Conservation (phyloP, 768 basidiomycete genomes). For the Tricholoma sp. region DNA sequence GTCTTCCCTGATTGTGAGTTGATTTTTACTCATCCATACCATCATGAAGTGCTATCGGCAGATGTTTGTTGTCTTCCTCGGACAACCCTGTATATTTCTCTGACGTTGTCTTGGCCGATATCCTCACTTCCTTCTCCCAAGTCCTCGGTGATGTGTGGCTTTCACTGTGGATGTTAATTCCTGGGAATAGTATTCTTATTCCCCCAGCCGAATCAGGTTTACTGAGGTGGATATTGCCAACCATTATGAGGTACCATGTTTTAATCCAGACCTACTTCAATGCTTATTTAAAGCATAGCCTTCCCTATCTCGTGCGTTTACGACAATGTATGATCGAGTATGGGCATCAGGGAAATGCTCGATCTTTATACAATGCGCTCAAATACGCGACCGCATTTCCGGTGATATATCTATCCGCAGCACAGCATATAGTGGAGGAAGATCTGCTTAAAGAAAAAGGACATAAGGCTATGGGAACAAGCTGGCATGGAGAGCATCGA, state of each 20-base stretch:
- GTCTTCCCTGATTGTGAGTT: slow-evolving; percentile 24
- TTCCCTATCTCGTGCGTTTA: slow-evolving; percentile 88
- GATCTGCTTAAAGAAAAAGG: slow-evolving; percentile 51
- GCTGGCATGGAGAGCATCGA: slow-evolving; percentile 72
- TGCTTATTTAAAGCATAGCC: slow-evolving; percentile 28
- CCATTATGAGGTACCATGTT: slow-evolving; percentile 73
- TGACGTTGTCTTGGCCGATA: slow-evolving; percentile 92
- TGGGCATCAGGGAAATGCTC: slow-evolving; percentile 52
- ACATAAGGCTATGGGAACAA: slow-evolving; percentile 32
- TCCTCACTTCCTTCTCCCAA: slow-evolving; percentile 95
- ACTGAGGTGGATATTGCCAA: slow-evolving; percentile 72
- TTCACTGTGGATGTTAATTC: slow-evolving; percentile 80
- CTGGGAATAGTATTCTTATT: slow-evolving; percentile 68
- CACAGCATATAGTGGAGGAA: slow-evolving; percentile 68
- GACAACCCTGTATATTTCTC: slow-evolving; percentile 72
- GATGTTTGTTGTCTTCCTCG: slow-evolving; percentile 67
- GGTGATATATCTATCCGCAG: slow-evolving; percentile 90
- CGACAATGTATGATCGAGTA: slow-evolving; percentile 94
- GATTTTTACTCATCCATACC: slow-evolving; percentile 1
- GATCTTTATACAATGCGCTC: slow-evolving; percentile 83
- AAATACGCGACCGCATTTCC: slow-evolving; percentile 98
- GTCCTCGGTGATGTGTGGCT: slow-evolving; percentile 94
- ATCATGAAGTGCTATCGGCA: slow-evolving; percentile 53
- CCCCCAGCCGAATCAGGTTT: slow-evolving; percentile 59
- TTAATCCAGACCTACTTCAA: background rate